Evolutionary conservation across 1,284 basidiomycete genomes (phyloP), one percentile per base, ranked within the genome.

Genomic region (Puccinia novopanici): DNA sequence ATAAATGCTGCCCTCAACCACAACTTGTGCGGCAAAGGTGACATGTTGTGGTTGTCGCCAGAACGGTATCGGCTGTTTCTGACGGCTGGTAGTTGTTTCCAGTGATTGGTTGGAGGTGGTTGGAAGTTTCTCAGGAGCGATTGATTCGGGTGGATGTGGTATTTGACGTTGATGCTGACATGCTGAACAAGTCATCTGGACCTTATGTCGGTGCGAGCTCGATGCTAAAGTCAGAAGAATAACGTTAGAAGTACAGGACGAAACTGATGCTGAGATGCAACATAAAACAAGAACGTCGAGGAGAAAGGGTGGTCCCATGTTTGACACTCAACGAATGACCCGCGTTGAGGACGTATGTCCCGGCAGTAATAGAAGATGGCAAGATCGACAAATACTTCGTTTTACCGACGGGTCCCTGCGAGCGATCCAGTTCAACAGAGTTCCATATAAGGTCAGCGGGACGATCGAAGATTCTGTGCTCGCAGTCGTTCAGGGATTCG

Each of bases 361-460:
- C 6, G 75, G 75, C 37, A 76, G 8, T 10, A 76, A 61, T 12
- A 76, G 34, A 2, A 76, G 61, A 24, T 76, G 42, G n/a, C 75
- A 76, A 37, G 75, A 76, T 48, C 61, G 59, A 54, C 75, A 76
- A 48, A 76, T 76, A 50, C 45, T 76, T 34, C 61, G 55, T 65
- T 76, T 76, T 6, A 76, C 75, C 8, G 42, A 61, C 2, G 75
- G 75, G 63, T 76, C 75, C 75, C 75, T 76, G 19, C n/a, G 13
- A 30, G 12, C 10, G 34, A 15, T 50, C 24, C n/a, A 10, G 27
- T 10, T 17, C 9, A 19, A 52, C 8, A 37, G 45, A 45, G 3
- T 30, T 9, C 19, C 3, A 50, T 70, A 5, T 3, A 54, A 34
- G 19, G 52, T 27, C 3, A 22, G 30, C 5, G 15, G 22, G 13